These are phyloP conservation scores for Aspergillus nidulans DNA, from an alignment of 495 filamentous ascomycete species.

Conservation along the genomic window DNA sequence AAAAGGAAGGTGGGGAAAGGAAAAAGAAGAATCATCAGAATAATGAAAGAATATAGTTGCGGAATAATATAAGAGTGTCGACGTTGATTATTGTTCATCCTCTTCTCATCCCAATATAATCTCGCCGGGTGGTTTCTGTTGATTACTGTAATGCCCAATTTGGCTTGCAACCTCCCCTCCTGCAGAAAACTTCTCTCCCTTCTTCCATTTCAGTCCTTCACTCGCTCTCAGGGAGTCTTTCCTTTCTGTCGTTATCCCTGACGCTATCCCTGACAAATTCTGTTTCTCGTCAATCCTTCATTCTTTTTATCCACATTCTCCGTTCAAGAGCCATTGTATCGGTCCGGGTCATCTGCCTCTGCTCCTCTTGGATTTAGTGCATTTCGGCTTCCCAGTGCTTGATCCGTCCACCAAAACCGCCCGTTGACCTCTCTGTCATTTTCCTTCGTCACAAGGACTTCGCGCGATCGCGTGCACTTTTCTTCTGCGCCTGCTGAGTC, in stretches of 20 bases:
- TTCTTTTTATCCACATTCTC: constrained; percentile 14
- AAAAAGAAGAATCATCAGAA: not conserved
- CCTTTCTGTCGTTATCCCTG: constrained; percentile 14
- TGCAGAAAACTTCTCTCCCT: constrained; percentile 1
- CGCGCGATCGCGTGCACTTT: not conserved
- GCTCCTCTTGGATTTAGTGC: constrained; percentile 13
- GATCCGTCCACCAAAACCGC: constrained; percentile 7
- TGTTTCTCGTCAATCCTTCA: constrained; percentile 15
- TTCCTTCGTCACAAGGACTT: not conserved
- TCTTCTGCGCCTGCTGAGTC: constrained; percentile 5
- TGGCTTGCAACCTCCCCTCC: not conserved
- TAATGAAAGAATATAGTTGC: not conserved
- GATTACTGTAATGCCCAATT: not conserved
- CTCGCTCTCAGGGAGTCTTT: constrained; percentile 14
- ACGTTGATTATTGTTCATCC: not conserved
- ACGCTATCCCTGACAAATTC: not conserved
- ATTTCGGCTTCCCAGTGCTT: constrained; percentile 9
- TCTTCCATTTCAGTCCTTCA: constrained; percentile 6
- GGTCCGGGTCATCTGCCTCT: constrained; percentile 9
- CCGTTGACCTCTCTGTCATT: constrained; percentile 4
- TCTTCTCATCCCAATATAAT: not conserved
- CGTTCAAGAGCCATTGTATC: constrained; percentile 10
- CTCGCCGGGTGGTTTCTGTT: not conserved
- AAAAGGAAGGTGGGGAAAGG: constrained; percentile 7
- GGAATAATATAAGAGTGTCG: not conserved